Base-by-base conservation (phyloP, 805 yeast genomes). In the Huiozyma sinensis region DNA sequence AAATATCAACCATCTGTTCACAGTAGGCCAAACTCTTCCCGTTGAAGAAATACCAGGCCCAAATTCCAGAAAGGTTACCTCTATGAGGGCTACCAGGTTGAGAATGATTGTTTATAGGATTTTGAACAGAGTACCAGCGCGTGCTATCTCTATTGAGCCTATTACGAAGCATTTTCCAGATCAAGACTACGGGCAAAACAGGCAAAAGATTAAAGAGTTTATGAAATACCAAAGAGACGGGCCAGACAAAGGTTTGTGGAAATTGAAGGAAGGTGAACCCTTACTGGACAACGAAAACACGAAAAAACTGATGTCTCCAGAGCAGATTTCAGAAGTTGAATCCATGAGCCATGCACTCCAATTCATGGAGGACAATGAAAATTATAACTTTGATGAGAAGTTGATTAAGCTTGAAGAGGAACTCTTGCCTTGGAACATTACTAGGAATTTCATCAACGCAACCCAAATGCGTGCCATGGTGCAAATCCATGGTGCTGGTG, bases 381-480 rank as follows among this genome's bases (percentile, higher is more conserved):
- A 74, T 11, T 76, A 76, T 46, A 63, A 62, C 37, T 60, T 68
- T 32, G 64, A 66, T 50, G 69, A 68, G 42, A 67, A 65, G 51
- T 77, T 80, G 34, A 76, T 73, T 33, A 79, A 81, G 40, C 65
- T 85, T 33, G 88, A 86, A 51, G 95, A 87, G 52, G 95, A 87
- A 55, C 65, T 86, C 41, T 81, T 97, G 1, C 90, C 96, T 0
- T 92, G 98, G 98, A 89, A 86, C 60, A 71, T 82, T n/a, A 80
- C 96, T 0, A 73, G 87, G 48, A 92, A 92, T 62, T 92, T 92
- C 57, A 78, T 89, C 44, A 85, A 80, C 60, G 92, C 97, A 2
- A 88, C 95, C 27, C 97, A 89, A 59, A 95, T 96, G 44, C 89
- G 94, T 56, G 94, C 97, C 0, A 92, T 92, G 97, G 71, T 92